Percentiles rank a stretch among this genome's conserved stretches.
phyloP scores from a whole-genome alignment of 2,329 filamentous ascomycete genomes.

The Trichoderma sp. region DNA sequence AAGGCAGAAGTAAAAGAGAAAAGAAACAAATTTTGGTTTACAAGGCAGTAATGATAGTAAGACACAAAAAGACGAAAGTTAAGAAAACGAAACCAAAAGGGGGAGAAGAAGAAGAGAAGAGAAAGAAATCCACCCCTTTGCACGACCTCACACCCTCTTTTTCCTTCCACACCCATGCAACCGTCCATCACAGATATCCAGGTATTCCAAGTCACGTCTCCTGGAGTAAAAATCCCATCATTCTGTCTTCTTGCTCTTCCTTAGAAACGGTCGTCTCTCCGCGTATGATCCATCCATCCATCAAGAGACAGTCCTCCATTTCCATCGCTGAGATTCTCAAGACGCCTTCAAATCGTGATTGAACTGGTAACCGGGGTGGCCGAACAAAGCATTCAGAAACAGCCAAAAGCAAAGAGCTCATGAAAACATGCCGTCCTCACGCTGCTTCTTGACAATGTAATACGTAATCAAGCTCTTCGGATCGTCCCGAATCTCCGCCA shows the following conservation, averaged over 20 bases:
- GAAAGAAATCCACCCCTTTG: background rate
- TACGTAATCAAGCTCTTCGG: constrained; percentile 78
- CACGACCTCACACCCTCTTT: background rate
- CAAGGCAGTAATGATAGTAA: constrained; percentile 9
- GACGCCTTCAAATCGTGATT: background rate
- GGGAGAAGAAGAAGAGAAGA: background rate
- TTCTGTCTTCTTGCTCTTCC: no score
- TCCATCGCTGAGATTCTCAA: background rate
- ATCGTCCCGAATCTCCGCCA: constrained; percentile 68
- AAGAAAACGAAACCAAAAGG: background rate
- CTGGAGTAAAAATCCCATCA: background rate
- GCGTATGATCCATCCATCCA: background rate
- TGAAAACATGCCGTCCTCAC: constrained; percentile 47
- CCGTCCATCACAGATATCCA: constrained; percentile 2
- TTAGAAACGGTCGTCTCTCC: background rate
- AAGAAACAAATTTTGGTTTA: background rate
- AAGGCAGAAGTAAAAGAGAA: background rate
- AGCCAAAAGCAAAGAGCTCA: background rate
- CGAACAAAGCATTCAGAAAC: background rate
- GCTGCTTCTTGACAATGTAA: constrained; percentile 73
- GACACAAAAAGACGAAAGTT: background rate
- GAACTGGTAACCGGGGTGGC: background rate
- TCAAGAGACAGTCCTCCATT: background rate
- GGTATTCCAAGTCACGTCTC: background rate
- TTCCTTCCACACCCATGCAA: background rate